Evolutionary conservation across 2,329 filamentous ascomycete genomes (phyloP).

Genomic region (Penicillium sp.): DNA sequence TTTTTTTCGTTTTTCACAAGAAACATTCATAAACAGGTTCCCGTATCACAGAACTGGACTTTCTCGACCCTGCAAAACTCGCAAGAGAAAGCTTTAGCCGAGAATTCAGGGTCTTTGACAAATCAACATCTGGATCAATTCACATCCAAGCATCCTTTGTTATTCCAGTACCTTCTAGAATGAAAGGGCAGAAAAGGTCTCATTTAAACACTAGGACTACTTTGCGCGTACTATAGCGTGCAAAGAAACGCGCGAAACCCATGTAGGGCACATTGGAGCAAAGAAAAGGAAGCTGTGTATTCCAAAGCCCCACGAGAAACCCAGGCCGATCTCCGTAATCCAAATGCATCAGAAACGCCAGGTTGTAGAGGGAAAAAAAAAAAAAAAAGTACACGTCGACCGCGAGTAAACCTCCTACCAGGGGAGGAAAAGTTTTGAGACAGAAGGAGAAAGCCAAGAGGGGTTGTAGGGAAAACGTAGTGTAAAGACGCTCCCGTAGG

Average conservation of each 20-base stretch:
- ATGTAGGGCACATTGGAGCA: neutral
- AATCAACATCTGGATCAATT: neutral
- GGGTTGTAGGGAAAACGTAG: slow-evolving; percentile 8
- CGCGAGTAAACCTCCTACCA: neutral
- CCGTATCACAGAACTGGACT: neutral
- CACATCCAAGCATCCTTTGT: neutral
- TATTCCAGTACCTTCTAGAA: neutral
- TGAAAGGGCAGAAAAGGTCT: neutral
- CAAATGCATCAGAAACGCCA: slow-evolving; percentile 37
- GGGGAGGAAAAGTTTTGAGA: neutral
- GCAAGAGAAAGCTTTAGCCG: neutral
- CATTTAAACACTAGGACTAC: slow-evolving; percentile 13
- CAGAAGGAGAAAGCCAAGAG: slow-evolving; percentile 12
- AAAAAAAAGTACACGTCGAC: slow-evolving; percentile 12
- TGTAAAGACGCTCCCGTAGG: neutral
- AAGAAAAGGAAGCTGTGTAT: slow-evolving; percentile 12
- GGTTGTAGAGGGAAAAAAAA: slow-evolving; percentile 15
- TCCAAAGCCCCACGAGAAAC: slow-evolving; percentile 21
- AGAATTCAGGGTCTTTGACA: neutral
- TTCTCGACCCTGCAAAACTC: neutral
- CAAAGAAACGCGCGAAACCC: neutral
- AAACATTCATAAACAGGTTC: neutral
- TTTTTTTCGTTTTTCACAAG: slow-evolving; percentile 12
- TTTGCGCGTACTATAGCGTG: slow-evolving; percentile 1
- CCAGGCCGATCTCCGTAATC: slow-evolving; percentile 32